Percentiles rank a stretch among this genome's conserved stretches.
Conservation (phyloP, 768 basidiomycete species). For the Pulveroboletus sp. region DNA sequence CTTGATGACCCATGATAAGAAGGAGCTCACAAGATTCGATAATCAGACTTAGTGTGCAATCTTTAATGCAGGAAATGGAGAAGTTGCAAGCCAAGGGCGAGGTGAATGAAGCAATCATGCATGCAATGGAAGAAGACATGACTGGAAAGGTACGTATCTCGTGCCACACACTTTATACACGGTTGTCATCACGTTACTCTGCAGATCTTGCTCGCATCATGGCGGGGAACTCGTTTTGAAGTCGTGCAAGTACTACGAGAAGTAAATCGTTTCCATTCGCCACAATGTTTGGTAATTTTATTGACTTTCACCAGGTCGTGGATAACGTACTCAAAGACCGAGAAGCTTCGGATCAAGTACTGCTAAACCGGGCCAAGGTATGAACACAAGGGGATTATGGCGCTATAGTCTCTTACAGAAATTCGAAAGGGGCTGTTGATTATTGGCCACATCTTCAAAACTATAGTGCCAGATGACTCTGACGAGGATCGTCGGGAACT, state of each 20-base stretch:
- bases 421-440: conserved; percentile 71
- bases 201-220: conserved; percentile 92
- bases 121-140: conserved; percentile 87
- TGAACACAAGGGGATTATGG: conserved; percentile 5
- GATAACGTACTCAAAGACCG: conserved; percentile 85
- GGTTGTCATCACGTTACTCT: background rate
- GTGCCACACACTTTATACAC: background rate
- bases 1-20: conserved; percentile 41
- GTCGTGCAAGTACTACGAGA: conserved; percentile 87
- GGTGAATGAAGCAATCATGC: conserved; percentile 78
- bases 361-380: conserved; percentile 86
- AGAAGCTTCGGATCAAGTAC: conserved; percentile 62
- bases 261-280: conserved; percentile 30
- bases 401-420: background rate
- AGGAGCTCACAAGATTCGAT: conserved; percentile 47
- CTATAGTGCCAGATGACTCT: conserved; percentile 79
- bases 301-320: conserved; percentile 48
- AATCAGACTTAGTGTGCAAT: conserved; percentile 25
- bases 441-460: conserved; percentile 88
- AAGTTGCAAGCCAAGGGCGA: conserved; percentile 88
- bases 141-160: conserved; percentile 71
- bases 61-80: conserved; percentile 74
- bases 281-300: background rate
- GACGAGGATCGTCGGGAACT: conserved; percentile 94
- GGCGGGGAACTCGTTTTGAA: conserved; percentile 96